Base-by-base conservation (phyloP, 2,329 filamentous ascomycete genomes). In the Diaporthe capsici region DNA sequence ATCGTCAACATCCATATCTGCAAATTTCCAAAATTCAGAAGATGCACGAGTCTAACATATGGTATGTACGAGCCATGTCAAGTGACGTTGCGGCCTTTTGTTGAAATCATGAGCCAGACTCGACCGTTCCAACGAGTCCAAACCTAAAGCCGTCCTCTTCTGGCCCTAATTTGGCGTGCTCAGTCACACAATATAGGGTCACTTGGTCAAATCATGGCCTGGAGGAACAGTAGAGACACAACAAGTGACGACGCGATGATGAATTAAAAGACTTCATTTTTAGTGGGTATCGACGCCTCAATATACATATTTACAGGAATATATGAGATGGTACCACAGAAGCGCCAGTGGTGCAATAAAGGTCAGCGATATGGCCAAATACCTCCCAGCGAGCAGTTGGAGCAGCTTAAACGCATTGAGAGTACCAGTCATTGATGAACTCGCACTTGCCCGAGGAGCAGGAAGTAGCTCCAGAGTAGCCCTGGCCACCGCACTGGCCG, bases 241-340 rank as follows among this genome's bases (percentile, higher is more conserved):
- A 20, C 22, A 25, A 0, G 0, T 12, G 10, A 51, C 0, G 2
- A n/a, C 0, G 22, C 22, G n/a, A 9, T 8, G 22, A 13, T 51
- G 22, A 6, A n/a, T 25, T 13, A 12, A 6, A 49, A 51, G 13
- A 25, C 22, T 12, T 12, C 0, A 51, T 13, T 51, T 51, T 4
- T 25, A 51, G 3, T 13, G 1, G 22, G 49, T 22, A 12, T n/a
- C 25, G 9, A 55, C 5, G 51, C 4, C 25, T 55, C 25, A 22
- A 55, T 34, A 34, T 34, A 34, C 25, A 57, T 34, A 34, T 39
- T 0, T 57, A 57, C 53, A 57, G 53, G 28, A 34, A 34, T 22
- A 22, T 9, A 3, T 34, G 28, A 34, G 28, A 12, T 22, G 15
- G 0, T 34, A 17, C 1, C 20, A 9, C 53, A 57, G 53, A 22